Conservation (phyloP, 140 eudicot genomes). For the Flaveria floridana region DNA sequence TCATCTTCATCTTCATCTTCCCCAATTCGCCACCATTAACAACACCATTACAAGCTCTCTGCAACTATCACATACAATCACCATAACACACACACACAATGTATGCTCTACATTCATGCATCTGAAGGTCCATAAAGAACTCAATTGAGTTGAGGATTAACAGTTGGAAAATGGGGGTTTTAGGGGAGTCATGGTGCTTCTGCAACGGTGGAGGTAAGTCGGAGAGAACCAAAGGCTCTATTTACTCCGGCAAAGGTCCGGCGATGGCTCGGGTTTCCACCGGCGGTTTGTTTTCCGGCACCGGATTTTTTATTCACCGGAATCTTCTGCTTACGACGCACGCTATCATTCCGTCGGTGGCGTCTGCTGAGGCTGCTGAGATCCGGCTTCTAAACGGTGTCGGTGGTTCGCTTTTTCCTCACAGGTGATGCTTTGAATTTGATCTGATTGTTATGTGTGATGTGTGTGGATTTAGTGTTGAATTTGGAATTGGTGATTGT, state of each 20-base stretch:
- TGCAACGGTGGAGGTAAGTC: conserved; percentile 94
- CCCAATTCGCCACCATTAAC: conserved; percentile 28
- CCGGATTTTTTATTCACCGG: conserved; percentile 85
- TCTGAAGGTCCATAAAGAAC: conserved; percentile 11
- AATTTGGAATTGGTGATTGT: conserved; percentile 10
- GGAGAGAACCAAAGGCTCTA: conserved; percentile 71
- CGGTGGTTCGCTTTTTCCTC: conserved; percentile 77
- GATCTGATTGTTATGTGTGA: not conserved
- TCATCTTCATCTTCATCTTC: not conserved
- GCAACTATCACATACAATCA: not conserved
- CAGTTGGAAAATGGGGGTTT: conserved; percentile 58
- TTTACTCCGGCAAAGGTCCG: conserved; percentile 65
- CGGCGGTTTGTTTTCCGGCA: conserved; percentile 47
- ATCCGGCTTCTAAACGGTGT: conserved; percentile 81
- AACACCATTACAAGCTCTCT: not conserved
- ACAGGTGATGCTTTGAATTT: conserved; percentile 50
- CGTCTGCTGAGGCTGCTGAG: conserved; percentile 84
- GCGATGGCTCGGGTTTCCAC: conserved; percentile 61
- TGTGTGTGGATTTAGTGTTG: not conserved
- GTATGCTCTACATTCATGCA: conserved; percentile 27
- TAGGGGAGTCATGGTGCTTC: conserved; percentile 86
- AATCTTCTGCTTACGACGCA: conserved; percentile 87
- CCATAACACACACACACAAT: not conserved
- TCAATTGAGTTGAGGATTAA: not conserved
- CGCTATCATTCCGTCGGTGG: conserved; percentile 72